phyloP scores from a whole-genome alignment of 495 filamentous ascomycete genomes.

The Copromyces sp. region DNA sequence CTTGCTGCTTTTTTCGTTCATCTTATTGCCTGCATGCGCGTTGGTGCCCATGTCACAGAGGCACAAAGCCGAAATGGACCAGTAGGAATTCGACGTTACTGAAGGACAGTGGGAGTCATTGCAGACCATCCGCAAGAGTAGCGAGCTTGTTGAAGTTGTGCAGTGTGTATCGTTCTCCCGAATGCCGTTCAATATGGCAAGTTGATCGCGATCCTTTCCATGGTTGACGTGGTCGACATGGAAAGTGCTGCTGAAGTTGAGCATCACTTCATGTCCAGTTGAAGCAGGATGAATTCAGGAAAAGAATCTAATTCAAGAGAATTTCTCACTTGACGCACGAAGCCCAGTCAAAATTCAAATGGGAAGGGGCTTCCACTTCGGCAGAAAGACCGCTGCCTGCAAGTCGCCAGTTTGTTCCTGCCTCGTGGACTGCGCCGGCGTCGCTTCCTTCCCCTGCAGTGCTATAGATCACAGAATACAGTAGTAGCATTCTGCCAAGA shows the following conservation, averaged over 20 bases:
- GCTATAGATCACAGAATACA: not conserved
- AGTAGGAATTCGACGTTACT: not conserved
- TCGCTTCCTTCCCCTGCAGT: not conserved
- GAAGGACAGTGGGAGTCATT: not conserved
- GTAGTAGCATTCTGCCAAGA: not conserved
- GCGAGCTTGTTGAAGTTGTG: not conserved
- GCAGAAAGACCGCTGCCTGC: not conserved
- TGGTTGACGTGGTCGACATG: not conserved
- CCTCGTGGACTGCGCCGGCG: not conserved
- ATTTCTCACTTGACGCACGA: not conserved
- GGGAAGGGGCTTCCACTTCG: not conserved
- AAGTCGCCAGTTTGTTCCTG: not conserved
- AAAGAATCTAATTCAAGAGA: not conserved
- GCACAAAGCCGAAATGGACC: not conserved
- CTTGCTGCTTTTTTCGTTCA: not conserved
- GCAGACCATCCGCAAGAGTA: not conserved
- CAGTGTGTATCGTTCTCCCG: not conserved
- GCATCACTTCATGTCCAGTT: not conserved
- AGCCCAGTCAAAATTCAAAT: not conserved
- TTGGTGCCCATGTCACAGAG: not conserved
- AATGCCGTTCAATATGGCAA: not conserved
- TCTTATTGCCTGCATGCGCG: not conserved
- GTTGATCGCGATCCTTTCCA: not conserved
- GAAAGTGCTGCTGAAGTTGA: not conserved
- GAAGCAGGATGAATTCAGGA: not conserved